Evolutionary conservation across 352 stramenopile species (phyloP).

Genomic region (Blastocystis sp.): DNA sequence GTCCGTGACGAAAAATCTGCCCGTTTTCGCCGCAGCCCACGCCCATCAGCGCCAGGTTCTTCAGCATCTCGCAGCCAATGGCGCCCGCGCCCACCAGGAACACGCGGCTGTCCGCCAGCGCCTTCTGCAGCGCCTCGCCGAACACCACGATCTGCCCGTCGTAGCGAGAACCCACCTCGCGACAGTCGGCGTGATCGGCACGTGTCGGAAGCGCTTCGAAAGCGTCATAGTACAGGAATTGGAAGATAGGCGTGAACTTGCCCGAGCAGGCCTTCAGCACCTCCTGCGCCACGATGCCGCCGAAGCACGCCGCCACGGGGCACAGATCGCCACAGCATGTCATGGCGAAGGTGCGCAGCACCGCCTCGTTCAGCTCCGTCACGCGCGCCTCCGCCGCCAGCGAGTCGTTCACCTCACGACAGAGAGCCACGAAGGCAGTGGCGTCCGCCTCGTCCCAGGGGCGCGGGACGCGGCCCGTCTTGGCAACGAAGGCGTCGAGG

Average conservation of each 20-base stretch:
- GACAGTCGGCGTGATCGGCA: slow-evolving; percentile 44
- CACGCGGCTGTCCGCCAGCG: slow-evolving; percentile 83
- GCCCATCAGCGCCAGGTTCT: slow-evolving; percentile 99
- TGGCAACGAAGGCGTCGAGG: slow-evolving; percentile 80
- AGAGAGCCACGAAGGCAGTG: slow-evolving; percentile 81
- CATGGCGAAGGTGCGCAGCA: slow-evolving; percentile 63
- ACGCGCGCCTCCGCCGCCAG: slow-evolving; percentile 74
- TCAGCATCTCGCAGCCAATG: slow-evolving; percentile 99
- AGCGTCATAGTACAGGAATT: slow-evolving; percentile 98
- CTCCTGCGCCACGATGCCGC: slow-evolving; percentile 92
- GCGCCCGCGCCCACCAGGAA: slow-evolving; percentile 96
- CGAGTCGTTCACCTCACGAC: slow-evolving; percentile 78
- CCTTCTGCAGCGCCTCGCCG: slow-evolving; percentile 75
- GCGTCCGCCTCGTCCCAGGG: slow-evolving; percentile 82
- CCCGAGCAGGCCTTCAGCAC: slow-evolving; percentile 95
- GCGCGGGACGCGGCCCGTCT: slow-evolving; percentile 79
- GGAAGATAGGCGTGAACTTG: slow-evolving; percentile 96
- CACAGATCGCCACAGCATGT: slow-evolving; percentile 83
- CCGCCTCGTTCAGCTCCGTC: slow-evolving; percentile 58
- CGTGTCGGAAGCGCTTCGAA: slow-evolving; percentile 85
- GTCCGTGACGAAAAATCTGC: slow-evolving; percentile 90
- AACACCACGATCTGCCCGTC: slow-evolving; percentile 88
- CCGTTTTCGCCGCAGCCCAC: slow-evolving; percentile 82
- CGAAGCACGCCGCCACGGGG: slow-evolving; percentile 91
- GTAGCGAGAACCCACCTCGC: slow-evolving; percentile 79